Percentiles rank a stretch among this genome's conserved stretches.
These are phyloP conservation scores for Blastomyces emzantsi DNA, from an alignment of 2,329 filamentous ascomycete species.

Conservation along the genomic window DNA sequence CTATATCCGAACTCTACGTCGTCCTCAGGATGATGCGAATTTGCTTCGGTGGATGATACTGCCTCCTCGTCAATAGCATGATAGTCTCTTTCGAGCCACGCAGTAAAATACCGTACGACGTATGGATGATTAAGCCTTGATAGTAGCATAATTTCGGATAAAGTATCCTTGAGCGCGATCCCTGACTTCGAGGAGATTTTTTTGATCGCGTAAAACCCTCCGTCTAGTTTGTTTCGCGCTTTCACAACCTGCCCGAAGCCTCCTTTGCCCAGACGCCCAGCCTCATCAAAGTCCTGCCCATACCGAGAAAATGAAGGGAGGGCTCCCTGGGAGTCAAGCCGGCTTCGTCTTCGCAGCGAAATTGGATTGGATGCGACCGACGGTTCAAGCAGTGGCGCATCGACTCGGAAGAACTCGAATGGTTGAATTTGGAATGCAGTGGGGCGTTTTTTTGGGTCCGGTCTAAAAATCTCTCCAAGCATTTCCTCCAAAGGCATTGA, in stretches of 20 bases:
- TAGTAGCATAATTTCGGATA: conserved; percentile 80
- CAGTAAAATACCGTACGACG: conserved; percentile 84
- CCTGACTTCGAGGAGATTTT: conserved; percentile 81
- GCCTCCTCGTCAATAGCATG: conserved; percentile 34
- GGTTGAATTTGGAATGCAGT: conserved; percentile 66
- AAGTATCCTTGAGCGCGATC: conserved; percentile 50
- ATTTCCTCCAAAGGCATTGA: conserved; percentile 72
- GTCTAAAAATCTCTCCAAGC: conserved; percentile 72
- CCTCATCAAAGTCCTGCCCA: conserved; percentile 79
- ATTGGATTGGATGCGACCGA: conserved; percentile 36
- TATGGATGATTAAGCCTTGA: conserved; percentile 89
- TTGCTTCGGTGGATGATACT: conserved; percentile 32
- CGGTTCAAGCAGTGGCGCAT: conserved; percentile 30
- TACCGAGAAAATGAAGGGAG: conserved; percentile 61
- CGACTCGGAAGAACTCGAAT: conserved; percentile 39
- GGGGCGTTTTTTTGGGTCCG: conserved; percentile 73
- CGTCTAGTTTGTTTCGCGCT: conserved; percentile 86
- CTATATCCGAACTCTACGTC: conserved; percentile 58
- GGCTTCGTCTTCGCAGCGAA: conserved; percentile 42
- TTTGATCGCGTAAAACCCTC: conserved; percentile 91
- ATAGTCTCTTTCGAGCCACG: conserved; percentile 73
- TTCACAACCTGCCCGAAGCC: conserved; percentile 96
- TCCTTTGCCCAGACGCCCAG: conserved; percentile 80
- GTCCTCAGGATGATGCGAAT: conserved; percentile 17
- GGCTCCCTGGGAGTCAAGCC: conserved; percentile 54